Base-by-base conservation (phyloP, 2,329 filamentous ascomycete species). In the Colletotrichum sidae region DNA sequence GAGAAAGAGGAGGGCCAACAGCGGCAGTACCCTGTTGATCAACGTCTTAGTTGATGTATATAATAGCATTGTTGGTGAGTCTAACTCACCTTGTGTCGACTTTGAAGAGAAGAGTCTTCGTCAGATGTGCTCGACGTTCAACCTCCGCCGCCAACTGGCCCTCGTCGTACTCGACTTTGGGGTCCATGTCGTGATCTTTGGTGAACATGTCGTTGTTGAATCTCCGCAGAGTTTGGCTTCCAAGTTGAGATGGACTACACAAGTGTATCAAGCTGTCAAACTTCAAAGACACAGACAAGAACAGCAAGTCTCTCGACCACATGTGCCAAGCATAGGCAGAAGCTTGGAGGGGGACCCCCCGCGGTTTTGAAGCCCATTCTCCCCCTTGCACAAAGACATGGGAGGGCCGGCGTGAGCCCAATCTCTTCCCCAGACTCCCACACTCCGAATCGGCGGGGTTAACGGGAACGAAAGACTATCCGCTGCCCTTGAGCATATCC, bases 1-100 rank as follows among this genome's bases (percentile, higher is more conserved):
- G 9, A 91, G 80, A 69, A 90, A 90, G 1, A 92, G 78, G 0
- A 91, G 71, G 0, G 88, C 84, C n/a, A 92, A 81, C 7, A 89
- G 76, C 0, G 89, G 88, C 7, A 91, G 78, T 34, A 91, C 85
- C 53, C 87, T 90, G 60, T 6, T 42, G 12, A 25, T 42, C 12
- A 2, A 6, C n/a, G 8, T 35, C 46, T 65, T 44, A 65, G 64
- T 38, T 17, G 38, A 4, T 4, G 6, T 46, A 50, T 33, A 44
- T 15, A 8, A 9, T 10, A 13, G 11, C 6, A 11, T 51, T 42
- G 3, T 2, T 12, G 8, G 11, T n/a, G 11, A 17, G 2, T 8
- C 35, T 17, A 12, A 5, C 62, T 41, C 50, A 70, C 72, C 71
- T 68, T 5, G 70, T 71, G 58, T 76, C 74, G 7, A 73, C 69